Evolutionary conservation across 1,284 basidiomycete genomes (phyloP).

Genomic region (Sphaerobolus stellatus): DNA sequence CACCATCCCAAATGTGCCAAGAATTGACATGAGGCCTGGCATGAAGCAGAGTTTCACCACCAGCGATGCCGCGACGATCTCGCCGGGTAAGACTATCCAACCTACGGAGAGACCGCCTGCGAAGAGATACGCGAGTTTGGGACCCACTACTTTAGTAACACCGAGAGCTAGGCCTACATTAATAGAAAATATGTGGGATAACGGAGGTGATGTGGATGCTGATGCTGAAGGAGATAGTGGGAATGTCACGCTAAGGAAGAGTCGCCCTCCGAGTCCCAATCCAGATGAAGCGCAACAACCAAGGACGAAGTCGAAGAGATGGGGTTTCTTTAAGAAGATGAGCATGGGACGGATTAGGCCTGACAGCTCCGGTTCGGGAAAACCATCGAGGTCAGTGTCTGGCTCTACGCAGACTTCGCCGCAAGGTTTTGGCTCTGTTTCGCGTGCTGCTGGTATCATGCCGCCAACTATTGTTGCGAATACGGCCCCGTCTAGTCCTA

Average conservation of each 20-base stretch:
- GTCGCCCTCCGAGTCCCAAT: conserved; percentile 31
- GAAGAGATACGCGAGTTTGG: conserved; percentile 64
- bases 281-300: conserved; percentile 30
- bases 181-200: conserved; percentile 42
- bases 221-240: conserved; percentile 7
- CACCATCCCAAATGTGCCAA: conserved; percentile 1
- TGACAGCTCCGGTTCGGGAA: not conserved
- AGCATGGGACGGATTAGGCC: conserved; percentile 83
- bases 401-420: conserved; percentile 20
- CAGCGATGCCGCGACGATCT: conserved; percentile 35
- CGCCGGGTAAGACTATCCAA: not conserved
- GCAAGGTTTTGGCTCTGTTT: not conserved
- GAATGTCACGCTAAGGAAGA: conserved; percentile 14
- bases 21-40: conserved; percentile 25
- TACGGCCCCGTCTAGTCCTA: conserved; percentile 30
- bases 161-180: conserved; percentile 43
- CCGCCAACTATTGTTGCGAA: conserved; percentile 21
- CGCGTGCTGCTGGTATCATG: not conserved
- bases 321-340: conserved; percentile 97
- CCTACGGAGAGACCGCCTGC: conserved; percentile 4
- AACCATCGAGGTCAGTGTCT: conserved; percentile 36
- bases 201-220: conserved; percentile 14
- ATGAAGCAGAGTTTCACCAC: conserved; percentile 46
- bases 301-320: conserved; percentile 62
- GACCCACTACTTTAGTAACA: conserved; percentile 40